Evolutionary conservation across 2,329 filamentous ascomycete genomes (phyloP), one percentile per base, ranked within the genome.

Genomic region (Trichoderma guizhouense): DNA sequence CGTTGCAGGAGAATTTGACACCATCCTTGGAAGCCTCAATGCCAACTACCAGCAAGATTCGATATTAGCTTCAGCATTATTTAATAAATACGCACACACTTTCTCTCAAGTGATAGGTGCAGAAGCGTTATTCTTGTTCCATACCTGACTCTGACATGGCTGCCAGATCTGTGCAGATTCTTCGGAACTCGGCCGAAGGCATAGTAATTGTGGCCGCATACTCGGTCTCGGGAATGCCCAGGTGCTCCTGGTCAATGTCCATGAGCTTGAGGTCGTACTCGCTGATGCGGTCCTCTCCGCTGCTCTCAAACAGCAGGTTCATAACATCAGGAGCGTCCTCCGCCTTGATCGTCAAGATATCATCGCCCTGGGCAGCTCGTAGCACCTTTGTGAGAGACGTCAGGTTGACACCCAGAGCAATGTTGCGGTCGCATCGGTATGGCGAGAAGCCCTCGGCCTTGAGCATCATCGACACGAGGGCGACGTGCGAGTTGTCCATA

Each of bases 211-310:
- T 96, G 62, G 96, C 93, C 51, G 94, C 92, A 81, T 99, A 99
- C 79, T 99, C 96, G n/a, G 97, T 99, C 79, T 99, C 95, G 18
- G 96, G 96, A 78, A 99, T 99, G 74, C 96, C 96, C 84, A 99
- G 86, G 83, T 99, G 96, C 88, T 99, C 96, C 86, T 99, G 97
- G 84, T 99, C 96, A 83, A 99, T 99, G 82, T 99, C 96, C 96
- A 99, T 99, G 82, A 99, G 91, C 89, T 99, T 99, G 84, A 99
- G 93, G 83, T 99, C 96, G 83, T 99, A 99, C 87, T 99, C 97
- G 89, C 93, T 97, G 81, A 99, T 89, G 76, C 96, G 89, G 84
- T 99, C 96, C 79, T 90, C 93, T 80, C 92, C 90, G 76, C 89
- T 86, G 86, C 91, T 97, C 90, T 99, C 97, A 81, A 99, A 99